A percentile compares a stretch with the other conserved stretches of the same genome.
These are phyloP conservation scores for Globisporangium emineosum DNA, from an alignment of 352 stramenopile genomes.

Conservation along the genomic window DNA sequence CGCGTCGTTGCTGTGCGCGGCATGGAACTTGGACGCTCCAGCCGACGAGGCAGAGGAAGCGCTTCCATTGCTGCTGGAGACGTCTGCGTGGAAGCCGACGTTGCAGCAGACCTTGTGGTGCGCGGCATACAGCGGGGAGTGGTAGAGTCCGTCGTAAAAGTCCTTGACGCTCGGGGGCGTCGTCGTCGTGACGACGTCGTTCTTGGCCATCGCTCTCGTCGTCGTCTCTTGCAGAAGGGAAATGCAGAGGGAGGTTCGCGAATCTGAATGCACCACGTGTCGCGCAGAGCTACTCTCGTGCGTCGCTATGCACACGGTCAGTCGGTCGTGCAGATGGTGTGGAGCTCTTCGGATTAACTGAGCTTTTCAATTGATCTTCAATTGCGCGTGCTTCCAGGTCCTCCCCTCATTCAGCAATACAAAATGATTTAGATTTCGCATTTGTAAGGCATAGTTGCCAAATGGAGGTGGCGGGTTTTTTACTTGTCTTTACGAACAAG, in stretches of 20 bases:
- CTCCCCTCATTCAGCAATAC: neutral
- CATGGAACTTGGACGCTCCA: slow-evolving; percentile 26
- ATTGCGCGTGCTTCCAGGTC: neutral
- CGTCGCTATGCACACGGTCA: neutral
- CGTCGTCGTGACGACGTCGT: neutral
- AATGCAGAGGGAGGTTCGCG: neutral
- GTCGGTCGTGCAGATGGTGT: no score
- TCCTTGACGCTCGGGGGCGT: slow-evolving; percentile 40
- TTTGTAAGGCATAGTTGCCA: neutral
- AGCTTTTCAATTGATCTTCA: neutral
- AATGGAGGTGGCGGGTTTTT: neutral
- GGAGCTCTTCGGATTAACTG: slow-evolving; percentile 2
- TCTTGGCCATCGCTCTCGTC: neutral
- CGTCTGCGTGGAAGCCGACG: slow-evolving; percentile 49
- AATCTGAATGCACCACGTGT: neutral
- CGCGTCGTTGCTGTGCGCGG: slow-evolving; percentile 30
- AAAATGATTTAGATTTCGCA: neutral
- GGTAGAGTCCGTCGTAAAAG: slow-evolving; percentile 79
- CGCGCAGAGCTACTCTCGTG: neutral
- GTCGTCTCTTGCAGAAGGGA: neutral
- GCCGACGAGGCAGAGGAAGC: slow-evolving; percentile 4
- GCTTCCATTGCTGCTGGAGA: neutral
- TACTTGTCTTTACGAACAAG: neutral
- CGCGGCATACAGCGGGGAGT: slow-evolving; percentile 58
- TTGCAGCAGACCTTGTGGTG: slow-evolving; percentile 74